A percentile compares a stretch with the other conserved stretches of the same genome.
Evolutionary conservation across 768 basidiomycete species (phyloP).

Genomic region (Lentinula sp.): DNA sequence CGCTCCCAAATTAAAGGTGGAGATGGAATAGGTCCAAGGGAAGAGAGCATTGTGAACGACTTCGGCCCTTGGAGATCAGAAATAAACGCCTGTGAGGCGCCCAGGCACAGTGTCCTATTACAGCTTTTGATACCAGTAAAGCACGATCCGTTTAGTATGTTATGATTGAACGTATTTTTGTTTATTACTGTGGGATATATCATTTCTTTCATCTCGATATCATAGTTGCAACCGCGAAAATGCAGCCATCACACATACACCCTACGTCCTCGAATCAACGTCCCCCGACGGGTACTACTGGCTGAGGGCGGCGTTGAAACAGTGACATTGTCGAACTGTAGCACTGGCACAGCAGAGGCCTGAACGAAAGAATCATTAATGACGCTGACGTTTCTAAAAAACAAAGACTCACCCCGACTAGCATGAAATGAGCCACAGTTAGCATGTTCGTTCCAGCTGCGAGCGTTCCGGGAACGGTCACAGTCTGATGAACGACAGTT

Average conservation of each 20-base stretch:
- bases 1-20: too few species aligned
- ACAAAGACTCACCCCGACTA: not conserved
- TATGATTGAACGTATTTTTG: too few species aligned
- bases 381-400: not conserved
- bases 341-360: not conserved
- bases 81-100: too few species aligned
- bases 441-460: slow-evolving; percentile 2
- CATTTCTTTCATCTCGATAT: too few species aligned
- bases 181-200: too few species aligned
- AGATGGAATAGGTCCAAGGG: too few species aligned
- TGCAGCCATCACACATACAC: not conserved
- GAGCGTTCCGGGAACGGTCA: not conserved
- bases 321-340: slow-evolving; percentile 2
- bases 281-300: not conserved
- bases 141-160: too few species aligned
- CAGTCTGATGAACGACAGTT: not conserved
- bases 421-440: slow-evolving; percentile 1
- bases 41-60: too few species aligned
- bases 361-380: not conserved
- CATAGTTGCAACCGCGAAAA: too few species aligned
- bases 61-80: too few species aligned
- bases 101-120: too few species aligned
- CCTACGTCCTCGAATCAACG: not conserved
- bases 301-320: not conserved
- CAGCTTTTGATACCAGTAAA: too few species aligned